Evolutionary conservation across 257 asterid species (phyloP).

Genomic region (Nicotiana undulata): DNA sequence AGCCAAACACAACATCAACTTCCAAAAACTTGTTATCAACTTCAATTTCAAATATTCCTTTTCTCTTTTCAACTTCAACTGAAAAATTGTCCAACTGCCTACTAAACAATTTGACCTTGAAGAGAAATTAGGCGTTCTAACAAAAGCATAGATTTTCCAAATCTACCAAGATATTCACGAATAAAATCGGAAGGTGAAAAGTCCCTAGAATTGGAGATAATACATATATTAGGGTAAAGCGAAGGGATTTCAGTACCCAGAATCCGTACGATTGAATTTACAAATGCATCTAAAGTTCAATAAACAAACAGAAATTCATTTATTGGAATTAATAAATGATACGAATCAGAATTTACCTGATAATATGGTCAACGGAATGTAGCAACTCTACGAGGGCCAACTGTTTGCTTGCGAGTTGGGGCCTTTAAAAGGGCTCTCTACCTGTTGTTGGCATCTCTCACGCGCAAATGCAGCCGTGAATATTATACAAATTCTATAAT

Average conservation of each 20-base stretch:
- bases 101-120: neutral
- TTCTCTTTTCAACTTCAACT: too few relatives aligned
- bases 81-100: neutral
- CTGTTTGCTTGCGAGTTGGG: too few relatives aligned
- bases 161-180: neutral
- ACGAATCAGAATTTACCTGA: neutral
- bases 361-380: neutral
- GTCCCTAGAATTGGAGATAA: neutral
- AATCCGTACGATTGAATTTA: neutral
- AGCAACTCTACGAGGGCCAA: too few relatives aligned
- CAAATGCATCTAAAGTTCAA: neutral
- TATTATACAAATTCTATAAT: too few relatives aligned
- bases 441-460: too few relatives aligned
- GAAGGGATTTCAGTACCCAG: neutral
- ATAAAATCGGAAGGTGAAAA: neutral
- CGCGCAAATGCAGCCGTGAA: too few relatives aligned
- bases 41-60: too few relatives aligned
- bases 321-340: neutral
- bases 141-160: neutral
- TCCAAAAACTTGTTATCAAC: too few relatives aligned
- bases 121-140: neutral
- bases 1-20: too few relatives aligned
- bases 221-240: neutral
- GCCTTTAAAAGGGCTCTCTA: too few relatives aligned
- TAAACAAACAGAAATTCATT: neutral